Conservation (phyloP, 208 protist species). For the Leptomonas pyrrhocoris region DNA sequence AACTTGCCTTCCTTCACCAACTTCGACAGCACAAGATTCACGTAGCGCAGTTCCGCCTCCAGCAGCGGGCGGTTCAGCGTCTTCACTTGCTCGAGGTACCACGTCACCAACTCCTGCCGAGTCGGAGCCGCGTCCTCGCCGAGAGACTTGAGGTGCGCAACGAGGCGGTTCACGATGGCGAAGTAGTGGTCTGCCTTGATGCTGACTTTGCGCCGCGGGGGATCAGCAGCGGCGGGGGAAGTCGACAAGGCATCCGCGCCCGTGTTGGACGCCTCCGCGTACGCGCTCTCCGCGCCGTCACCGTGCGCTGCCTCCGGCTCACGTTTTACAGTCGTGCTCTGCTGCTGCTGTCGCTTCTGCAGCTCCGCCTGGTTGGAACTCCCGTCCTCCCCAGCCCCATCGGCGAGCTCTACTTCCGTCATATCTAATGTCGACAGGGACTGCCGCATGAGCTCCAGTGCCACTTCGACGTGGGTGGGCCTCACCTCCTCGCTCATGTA, state of each 20-base stretch:
- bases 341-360: neutral
- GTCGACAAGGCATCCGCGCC: slow-evolving; percentile 6
- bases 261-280: slow-evolving; percentile 3
- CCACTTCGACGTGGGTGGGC: slow-evolving; percentile 78
- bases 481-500: slow-evolving; percentile 93
- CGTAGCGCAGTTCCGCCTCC: slow-evolving; percentile 81
- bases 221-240: slow-evolving; percentile 10
- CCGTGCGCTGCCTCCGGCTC: slow-evolving; percentile 30
- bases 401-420: slow-evolving; percentile 87
- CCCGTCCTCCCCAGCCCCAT: slow-evolving; percentile 28
- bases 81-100: slow-evolving; percentile 90
- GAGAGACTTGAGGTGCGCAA: slow-evolving; percentile 66
- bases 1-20: slow-evolving; percentile 86
- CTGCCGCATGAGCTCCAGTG: slow-evolving; percentile 90
- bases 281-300: neutral
- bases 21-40: slow-evolving; percentile 77
- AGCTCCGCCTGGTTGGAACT: slow-evolving; percentile 3
- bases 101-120: slow-evolving; percentile 79
- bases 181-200: slow-evolving; percentile 90
- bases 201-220: slow-evolving; percentile 49
- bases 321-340: slow-evolving; percentile 29
- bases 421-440: slow-evolving; percentile 90
- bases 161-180: slow-evolving; percentile 82
- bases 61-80: slow-evolving; percentile 77
- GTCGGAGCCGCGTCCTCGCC: slow-evolving; percentile 75